Evolutionary conservation across 495 filamentous ascomycete genomes (phyloP), one percentile per base, ranked within the genome.

Genomic region (Pyrenula aspistea): DNA sequence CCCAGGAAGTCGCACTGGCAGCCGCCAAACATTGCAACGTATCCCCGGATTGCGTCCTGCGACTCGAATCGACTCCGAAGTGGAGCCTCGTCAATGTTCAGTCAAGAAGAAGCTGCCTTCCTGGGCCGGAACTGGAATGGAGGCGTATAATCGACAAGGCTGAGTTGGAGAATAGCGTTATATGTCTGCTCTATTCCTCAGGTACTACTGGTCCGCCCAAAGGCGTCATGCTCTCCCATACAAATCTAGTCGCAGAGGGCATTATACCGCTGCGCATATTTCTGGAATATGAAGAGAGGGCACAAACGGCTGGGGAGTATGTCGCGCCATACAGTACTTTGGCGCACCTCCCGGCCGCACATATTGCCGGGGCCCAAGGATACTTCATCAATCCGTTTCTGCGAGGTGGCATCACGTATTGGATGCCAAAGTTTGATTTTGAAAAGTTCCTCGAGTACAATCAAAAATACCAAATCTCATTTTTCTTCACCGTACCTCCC

Each of bases 201-300:
- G 78, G 79, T 8, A 81, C 79, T 2, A 83, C 80, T 3, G 80
- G 80, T 0, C 60, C 82, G 2, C 80, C 81, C 0, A 84, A 81
- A 59, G 79, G 70, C 12, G 75, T 74, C 21, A 73, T 68, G 48
- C 71, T 76, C 52, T 75, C 73, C 8, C 79, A 79, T 57, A 60
- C 65, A 52, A 76, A 73, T 61, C 59, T 78, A 15, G 66, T 80
- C 36, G 78, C 79, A 61, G 67, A 77, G 63, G 66, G 76, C 51
- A 60, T 73, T 23, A 67, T 74, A 72, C 19, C 61, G 62, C 10
- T 56, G 73, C 55, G 59, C 64, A 1, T 68, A 67, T 8, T 65
- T 68, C 2, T 74, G 74, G 51, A 25, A 78, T 68, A 71, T 75
- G 21, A 67, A 63, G 15, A 71, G 76, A 2, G 57, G 80, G 58